Evolutionary conservation across 1,139 yeast species (phyloP), one percentile per base, ranked within the genome.

Genomic region (Protomyces gravidus): DNA sequence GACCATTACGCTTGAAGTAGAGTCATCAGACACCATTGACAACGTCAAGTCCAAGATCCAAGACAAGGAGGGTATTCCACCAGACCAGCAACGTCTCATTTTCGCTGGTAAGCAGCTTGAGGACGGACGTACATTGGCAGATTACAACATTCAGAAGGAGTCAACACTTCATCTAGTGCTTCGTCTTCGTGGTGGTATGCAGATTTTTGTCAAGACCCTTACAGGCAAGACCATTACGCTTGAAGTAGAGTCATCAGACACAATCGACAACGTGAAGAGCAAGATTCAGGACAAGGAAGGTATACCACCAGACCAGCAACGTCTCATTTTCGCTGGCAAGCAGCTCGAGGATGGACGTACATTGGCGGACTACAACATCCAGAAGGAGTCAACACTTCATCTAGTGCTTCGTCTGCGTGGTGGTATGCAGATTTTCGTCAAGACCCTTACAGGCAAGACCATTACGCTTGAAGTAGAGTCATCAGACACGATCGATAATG

Each of bases 281-380:
- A 87, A 87, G 84, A 87, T 87, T 73, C 94, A 86, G 78, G 95
- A 87, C 81, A 86, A 87, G 83, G 95, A 87, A 78, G 95, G 95
- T 72, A 87, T 87, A 69, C 95, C 95, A 74, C 95, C 95, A 73
- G 95, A 86, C 79, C 95, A 87, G 78, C 95, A 87, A 79, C 84
- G 95, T 78, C 81, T 87, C 73, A 87, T 87, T 78, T 87, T 87
- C 71, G 95, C 95, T 69, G 95, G 95, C 78, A 87, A 87, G 81
- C 95, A 87, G 79, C 83, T 86, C 73, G 95, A 86, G 77, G 95
- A 87, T 71, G 69, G 97, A 2, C 89, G 97, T 83, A 92, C 97
- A 69, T 83, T 92, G 72, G 86, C 96, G 70, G 98, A 92, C 84
- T 92, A 92, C 95, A 90, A 90, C 94, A 92, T 92, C 82, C 97